These are phyloP conservation scores for Malassezia globosa DNA, from an alignment of 1,284 basidiomycete genomes.

Conservation along the genomic window DNA sequence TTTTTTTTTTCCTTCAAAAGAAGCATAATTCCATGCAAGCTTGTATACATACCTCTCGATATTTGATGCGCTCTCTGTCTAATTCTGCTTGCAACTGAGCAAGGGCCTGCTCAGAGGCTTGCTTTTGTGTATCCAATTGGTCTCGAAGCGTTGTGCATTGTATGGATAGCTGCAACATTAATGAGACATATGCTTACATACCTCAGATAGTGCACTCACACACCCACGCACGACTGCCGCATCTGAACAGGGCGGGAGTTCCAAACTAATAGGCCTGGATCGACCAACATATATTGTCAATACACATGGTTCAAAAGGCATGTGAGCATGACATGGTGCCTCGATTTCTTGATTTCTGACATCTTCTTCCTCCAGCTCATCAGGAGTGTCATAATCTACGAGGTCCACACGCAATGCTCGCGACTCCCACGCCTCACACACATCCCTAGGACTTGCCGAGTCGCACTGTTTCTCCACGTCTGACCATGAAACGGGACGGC, in stretches of 20 bases:
- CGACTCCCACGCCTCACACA: not conserved
- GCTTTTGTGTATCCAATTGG: not conserved
- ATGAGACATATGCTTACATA: not conserved
- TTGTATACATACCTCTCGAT: conserved; percentile 5
- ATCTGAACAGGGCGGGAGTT: not conserved
- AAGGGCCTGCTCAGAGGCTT: conserved; percentile 1
- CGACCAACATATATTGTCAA: not conserved
- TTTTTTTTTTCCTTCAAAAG: too few relatives aligned
- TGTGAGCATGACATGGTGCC: too few relatives aligned
- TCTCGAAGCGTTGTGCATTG: not conserved
- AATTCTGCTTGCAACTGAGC: not conserved
- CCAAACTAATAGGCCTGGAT: not conserved
- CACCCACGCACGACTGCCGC: not conserved
- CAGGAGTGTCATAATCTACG: conserved; percentile 5
- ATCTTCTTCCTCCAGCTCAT: not conserved
- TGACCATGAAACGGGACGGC: not conserved
- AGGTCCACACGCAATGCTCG: not conserved
- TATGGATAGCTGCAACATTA: not conserved
- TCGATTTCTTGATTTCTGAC: too few relatives aligned
- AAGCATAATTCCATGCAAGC: too few relatives aligned
- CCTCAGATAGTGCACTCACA: not conserved
- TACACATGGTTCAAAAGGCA: not conserved
- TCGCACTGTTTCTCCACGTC: not conserved
- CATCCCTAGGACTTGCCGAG: not conserved
- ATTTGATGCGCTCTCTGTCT: conserved; percentile 13